phyloP scores from a whole-genome alignment of 345 rosid genomes.

The Excoecaria cochinchinensis region DNA sequence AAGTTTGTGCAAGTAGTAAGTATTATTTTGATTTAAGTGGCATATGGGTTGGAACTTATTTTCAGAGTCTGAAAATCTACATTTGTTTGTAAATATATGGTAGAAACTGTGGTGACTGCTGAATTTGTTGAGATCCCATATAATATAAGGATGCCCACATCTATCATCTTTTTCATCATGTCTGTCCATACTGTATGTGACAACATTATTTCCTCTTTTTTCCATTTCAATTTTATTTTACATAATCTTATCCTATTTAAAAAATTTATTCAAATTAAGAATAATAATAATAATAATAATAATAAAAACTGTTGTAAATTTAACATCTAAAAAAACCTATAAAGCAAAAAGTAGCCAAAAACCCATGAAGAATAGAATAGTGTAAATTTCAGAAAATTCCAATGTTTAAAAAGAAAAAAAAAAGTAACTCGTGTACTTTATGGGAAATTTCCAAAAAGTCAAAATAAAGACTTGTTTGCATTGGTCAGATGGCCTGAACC shows the following conservation, averaged over 20 bases:
- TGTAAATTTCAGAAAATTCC: constrained; percentile 1
- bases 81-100: not conserved
- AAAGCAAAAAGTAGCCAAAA: too few relatives aligned
- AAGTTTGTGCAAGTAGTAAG: too few relatives aligned
- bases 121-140: not conserved
- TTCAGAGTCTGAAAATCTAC: not conserved
- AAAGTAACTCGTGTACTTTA: not conserved
- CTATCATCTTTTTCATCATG: constrained; percentile 2
- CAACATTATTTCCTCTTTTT: not conserved
- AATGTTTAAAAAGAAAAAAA: not conserved
- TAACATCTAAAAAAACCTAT: too few relatives aligned
- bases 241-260: too few relatives aligned
- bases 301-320: too few relatives aligned
- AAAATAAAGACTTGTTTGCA: not conserved
- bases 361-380: not conserved
- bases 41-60: not conserved
- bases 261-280: too few relatives aligned
- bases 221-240: not conserved
- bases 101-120: not conserved
- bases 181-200: constrained; percentile 4
- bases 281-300: too few relatives aligned
- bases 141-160: constrained; percentile 4
- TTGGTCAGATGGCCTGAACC: not conserved
- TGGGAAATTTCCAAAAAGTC: constrained; percentile 9
- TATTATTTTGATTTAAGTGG: not conserved